Conservation (phyloP, 768 basidiomycete genomes). For the Chalciporus sphaerocephalus region DNA sequence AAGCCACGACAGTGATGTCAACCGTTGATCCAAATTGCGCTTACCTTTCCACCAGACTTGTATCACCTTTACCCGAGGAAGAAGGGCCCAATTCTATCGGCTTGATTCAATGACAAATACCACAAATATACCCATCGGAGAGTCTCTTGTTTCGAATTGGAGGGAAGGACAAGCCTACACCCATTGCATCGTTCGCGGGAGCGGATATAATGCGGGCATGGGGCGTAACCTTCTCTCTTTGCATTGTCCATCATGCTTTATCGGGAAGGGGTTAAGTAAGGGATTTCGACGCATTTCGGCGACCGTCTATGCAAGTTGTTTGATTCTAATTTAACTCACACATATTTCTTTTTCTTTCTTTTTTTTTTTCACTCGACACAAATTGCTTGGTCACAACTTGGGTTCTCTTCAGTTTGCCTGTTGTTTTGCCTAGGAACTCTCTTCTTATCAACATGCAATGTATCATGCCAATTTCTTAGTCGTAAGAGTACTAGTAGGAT, state of each 20-base stretch:
- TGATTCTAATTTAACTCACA: constrained; percentile 6
- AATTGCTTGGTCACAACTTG: neutral
- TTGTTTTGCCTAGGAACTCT: constrained; percentile 28
- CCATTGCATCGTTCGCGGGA: neutral
- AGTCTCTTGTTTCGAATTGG: neutral
- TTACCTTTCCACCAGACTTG: constrained; percentile 3
- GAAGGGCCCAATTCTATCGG: constrained; percentile 1
- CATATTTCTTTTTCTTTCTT: constrained; percentile 1
- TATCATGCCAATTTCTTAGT: constrained; percentile 19
- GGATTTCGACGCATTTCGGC: neutral
- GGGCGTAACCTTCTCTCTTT: no score
- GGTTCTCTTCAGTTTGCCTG: constrained; percentile 8
- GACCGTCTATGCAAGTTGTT: neutral
- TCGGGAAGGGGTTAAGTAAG: neutral
- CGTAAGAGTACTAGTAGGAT: constrained; percentile 11
- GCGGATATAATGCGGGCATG: neutral
- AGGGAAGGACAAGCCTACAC: neutral
- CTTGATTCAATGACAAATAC: constrained; percentile 15
- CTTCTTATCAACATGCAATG: constrained; percentile 15
- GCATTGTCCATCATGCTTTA: neutral
- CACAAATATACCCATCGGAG: neutral
- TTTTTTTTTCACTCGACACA: neutral
- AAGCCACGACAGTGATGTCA: constrained; percentile 9
- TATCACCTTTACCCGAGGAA: constrained; percentile 2
- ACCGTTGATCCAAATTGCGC: constrained; percentile 2